Base-by-base conservation (phyloP, 139 green algal genomes). In the Chlorella vulgaris region DNA sequence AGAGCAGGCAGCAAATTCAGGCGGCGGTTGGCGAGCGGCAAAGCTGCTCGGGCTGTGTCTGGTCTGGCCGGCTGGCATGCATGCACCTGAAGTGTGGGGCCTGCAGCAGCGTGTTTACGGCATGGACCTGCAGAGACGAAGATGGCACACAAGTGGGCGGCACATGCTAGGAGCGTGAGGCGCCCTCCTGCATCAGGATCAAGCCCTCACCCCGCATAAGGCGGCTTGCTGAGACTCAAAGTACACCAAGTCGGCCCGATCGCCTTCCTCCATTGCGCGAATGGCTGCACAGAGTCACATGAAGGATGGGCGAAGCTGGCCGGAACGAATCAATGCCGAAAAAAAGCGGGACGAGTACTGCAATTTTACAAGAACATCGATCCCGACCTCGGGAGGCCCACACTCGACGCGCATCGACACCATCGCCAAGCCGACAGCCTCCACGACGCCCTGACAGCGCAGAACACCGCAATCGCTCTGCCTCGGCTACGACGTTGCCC, bases 81-180 rank as follows among this genome's bases (percentile, higher is more conserved):
- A 65, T 65, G 55, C 55, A 65, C 55, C 55, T 65, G 55, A 65
- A 65, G 22, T 65, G 55, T 21, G 55, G 55, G 18, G 55, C 55
- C n/a, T 65, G 55, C 55, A 65, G 22, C 55, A 65, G 55, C 5
- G 55, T 65, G 55, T 65, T 65, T 5, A 65, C 55, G 55, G 55
- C 55, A 29, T 65, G 55, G n/a, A 65, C 22, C 55, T 65, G 55
- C 55, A n/a, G n/a, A 5, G 15, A 28, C 28, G 15, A 65, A 65
- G 55, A 65, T 28, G n/a, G 55, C 55, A n/a, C 15, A 29, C 18
- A 65, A n/a, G 55, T 31, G 55, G 18, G 18, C 28, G 15, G 18
- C 18, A 29, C 5, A 65, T 58, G 47, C 10, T 58, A 10, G 47
- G 13, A 58, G 10, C 47, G 15, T 58, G 47, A n/a, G 13, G 15